Evolutionary conservation across 192 early-diverging fungal genomes (phyloP).

Genomic region (Thamnidium elegans): DNA sequence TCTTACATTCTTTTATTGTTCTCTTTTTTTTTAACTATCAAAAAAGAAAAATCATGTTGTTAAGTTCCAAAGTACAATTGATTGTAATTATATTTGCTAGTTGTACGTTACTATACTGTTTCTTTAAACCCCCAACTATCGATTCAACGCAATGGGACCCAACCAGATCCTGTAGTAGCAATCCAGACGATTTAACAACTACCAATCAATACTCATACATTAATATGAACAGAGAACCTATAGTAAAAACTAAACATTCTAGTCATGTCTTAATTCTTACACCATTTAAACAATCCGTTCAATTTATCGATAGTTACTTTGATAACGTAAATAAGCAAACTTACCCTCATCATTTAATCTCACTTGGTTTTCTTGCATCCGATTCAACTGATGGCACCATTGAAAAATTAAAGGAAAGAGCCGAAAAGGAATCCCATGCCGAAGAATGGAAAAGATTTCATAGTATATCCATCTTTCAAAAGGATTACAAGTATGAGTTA

Average conservation of each 20-base stretch:
- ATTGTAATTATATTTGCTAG: too few relatives aligned
- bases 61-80: too few relatives aligned
- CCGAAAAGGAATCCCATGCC: constrained; percentile 16
- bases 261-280: constrained; percentile 59
- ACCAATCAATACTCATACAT: neutral
- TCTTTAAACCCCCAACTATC: too few relatives aligned
- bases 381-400: constrained; percentile 60
- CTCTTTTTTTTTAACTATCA: too few relatives aligned
- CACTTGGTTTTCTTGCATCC: constrained; percentile 66
- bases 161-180: too few relatives aligned
- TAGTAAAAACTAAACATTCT: neutral
- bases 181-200: too few relatives aligned
- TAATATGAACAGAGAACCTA: neutral
- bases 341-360: constrained; percentile 62
- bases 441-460: constrained; percentile 48
- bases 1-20: too few relatives aligned
- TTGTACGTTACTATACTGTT: too few relatives aligned
- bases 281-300: constrained; percentile 60
- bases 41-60: too few relatives aligned
- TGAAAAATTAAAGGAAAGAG: constrained; percentile 38
- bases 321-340: constrained; percentile 49
- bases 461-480: constrained; percentile 57
- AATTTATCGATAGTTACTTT: constrained; percentile 60
- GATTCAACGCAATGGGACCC: too few relatives aligned
- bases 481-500: constrained; percentile 51